phyloP scores from a whole-genome alignment of 192 early-diverging fungal species.

The Coemansia sp. region DNA sequence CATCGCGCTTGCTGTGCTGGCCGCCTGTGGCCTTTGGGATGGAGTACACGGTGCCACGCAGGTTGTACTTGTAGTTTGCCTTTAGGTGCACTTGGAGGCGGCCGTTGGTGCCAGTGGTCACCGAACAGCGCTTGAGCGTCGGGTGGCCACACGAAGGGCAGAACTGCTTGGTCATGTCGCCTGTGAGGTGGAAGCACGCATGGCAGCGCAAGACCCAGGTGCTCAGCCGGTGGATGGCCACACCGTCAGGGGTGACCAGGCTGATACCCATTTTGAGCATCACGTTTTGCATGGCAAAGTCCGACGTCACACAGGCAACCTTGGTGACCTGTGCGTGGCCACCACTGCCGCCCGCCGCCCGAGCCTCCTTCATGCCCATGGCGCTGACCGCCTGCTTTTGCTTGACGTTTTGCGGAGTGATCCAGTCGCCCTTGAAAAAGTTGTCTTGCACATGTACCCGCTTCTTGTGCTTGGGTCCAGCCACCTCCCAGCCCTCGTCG shows the following conservation, averaged over 20 bases:
- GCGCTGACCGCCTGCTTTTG: constrained; percentile 60
- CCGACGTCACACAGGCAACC: constrained; percentile 87
- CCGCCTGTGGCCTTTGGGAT: constrained; percentile 85
- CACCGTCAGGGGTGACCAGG: constrained; percentile 80
- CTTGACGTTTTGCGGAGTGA: constrained; percentile 85
- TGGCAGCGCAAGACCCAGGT: constrained; percentile 93
- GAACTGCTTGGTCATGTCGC: constrained; percentile 86
- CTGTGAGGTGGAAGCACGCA: constrained; percentile 83
- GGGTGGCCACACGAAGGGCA: constrained; percentile 89
- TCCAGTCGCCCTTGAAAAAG: constrained; percentile 79
- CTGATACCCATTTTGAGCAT: constrained; percentile 88
- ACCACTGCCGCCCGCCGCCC: constrained; percentile 16
- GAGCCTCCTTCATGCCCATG: constrained; percentile 50
- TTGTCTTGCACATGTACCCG: constrained; percentile 43
- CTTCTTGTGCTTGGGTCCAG: constrained; percentile 21
- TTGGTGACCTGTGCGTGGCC: constrained; percentile 30
- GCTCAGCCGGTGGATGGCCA: constrained; percentile 70
- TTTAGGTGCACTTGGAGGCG: constrained; percentile 80
- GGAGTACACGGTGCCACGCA: constrained; percentile 85
- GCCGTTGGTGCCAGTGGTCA: constrained; percentile 76
- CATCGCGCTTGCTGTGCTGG: constrained; percentile 60
- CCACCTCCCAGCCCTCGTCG: constrained; percentile 54
- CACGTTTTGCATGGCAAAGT: constrained; percentile 98
- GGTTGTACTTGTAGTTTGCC: constrained; percentile 84
- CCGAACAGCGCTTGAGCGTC: constrained; percentile 80